phyloP scores from a whole-genome alignment of 2,329 filamentous ascomycete species.

The Penicillium sp. region DNA sequence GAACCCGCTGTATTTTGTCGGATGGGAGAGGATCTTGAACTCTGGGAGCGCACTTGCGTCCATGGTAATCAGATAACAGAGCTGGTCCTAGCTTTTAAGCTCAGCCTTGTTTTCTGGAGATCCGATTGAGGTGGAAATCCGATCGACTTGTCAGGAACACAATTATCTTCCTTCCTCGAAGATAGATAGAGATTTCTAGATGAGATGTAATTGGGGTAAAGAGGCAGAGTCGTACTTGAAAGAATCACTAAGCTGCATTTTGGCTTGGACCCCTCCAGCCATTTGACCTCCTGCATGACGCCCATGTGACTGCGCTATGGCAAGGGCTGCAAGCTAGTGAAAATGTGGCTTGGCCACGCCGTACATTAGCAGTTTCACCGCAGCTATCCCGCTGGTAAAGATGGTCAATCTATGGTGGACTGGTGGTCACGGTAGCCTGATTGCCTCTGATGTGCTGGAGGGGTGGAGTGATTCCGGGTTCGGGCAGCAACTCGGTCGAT shows the following conservation, averaged over 20 bases:
- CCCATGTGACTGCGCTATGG: conserved; percentile 20
- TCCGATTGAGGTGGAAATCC: neutral
- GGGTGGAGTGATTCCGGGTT: conserved; percentile 4
- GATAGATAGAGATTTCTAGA: no score
- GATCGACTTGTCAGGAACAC: neutral
- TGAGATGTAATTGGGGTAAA: no score
- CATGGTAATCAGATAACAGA: conserved; percentile 13
- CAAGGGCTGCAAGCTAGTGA: conserved; percentile 12
- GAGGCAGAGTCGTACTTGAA: neutral
- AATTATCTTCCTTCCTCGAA: neutral
- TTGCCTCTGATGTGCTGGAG: neutral
- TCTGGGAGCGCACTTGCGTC: conserved; percentile 23
- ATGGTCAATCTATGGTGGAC: neutral
- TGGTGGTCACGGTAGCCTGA: neutral
- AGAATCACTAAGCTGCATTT: neutral
- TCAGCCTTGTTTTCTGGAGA: neutral
- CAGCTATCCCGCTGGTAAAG: neutral
- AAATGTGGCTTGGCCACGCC: conserved; percentile 16
- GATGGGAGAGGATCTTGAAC: conserved; percentile 27
- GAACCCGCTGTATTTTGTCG: neutral
- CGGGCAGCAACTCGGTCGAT: conserved; percentile 6
- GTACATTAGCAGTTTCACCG: neutral
- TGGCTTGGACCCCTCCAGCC: conserved; percentile 1
- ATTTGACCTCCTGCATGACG: conserved; percentile 15
- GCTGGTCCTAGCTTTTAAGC: neutral